Base-by-base conservation (phyloP, 2,329 filamentous ascomycete genomes). In the Penicillium sp. region DNA sequence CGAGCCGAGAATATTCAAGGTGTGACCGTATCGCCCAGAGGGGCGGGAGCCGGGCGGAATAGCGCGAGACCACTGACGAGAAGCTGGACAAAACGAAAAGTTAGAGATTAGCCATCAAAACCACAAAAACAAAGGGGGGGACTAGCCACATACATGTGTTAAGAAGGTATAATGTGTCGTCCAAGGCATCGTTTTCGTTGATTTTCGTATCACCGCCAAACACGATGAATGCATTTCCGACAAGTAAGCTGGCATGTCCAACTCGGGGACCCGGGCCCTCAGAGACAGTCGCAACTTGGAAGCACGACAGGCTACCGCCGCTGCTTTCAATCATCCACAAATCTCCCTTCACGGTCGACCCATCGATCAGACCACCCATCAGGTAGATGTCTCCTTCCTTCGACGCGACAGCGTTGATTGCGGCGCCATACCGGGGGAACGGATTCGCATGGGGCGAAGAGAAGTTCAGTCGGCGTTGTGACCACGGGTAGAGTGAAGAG, bases 191-290 rank as follows among this genome's bases (percentile, higher is more conserved):
- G 28, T 83, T 82, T 65, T 97, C 93, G 47, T 96, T 90, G 67
- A 95, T 87, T 72, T 98, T 98, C 44, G 93, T 98, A 70, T 98
- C 95, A 66, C 93, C 93, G 43, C 93, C 95, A 66, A 97, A 98
- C 10, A 98, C 93, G 60, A 98, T 98, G 69, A 97, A 98, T 0
- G 93, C 93, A 71, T 98, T 98, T 50, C 95, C 95, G 46, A 98
- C 93, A 13, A 98, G 79, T 63, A 98, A 77, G 76, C 91, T 95
- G 18, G 92, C 81, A 73, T 98, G 93, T 3, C 93, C 93, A 45
- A 98, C 93, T 74, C 93, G 83, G 1, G 95, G 93, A 3, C 93
- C 91, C 1, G 93, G 95, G 0, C 93, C 93, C 71, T 98, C 93
- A 18, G 90, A 88, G 0, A 90, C 93, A 0, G 93, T 96, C 9